These are phyloP conservation scores for Phialophora chinensis DNA, from an alignment of 2,329 filamentous ascomycete species.

Conservation along the genomic window DNA sequence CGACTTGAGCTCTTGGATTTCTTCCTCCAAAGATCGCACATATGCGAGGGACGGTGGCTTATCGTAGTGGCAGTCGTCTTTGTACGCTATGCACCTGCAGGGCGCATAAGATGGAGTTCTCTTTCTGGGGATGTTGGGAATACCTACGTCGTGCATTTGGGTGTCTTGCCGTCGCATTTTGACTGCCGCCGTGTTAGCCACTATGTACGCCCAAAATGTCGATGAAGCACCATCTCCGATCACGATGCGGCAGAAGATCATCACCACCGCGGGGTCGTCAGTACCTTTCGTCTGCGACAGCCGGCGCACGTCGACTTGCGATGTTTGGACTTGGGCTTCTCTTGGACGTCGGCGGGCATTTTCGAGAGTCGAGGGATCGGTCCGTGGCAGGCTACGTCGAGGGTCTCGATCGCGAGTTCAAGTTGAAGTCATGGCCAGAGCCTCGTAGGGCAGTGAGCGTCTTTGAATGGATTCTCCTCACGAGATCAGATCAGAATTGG, in stretches of 20 bases:
- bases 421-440: constrained; percentile 23
- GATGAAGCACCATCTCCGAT: background rate
- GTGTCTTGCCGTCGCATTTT: constrained; percentile 40
- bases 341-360: constrained; percentile 32
- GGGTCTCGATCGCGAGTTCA: constrained; percentile 2
- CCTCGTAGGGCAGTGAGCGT: constrained; percentile 26
- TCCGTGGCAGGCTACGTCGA: background rate
- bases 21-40: constrained; percentile 39
- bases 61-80: constrained; percentile 40
- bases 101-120: background rate
- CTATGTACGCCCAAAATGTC: background rate
- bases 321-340: constrained; percentile 38
- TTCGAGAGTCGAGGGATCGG: background rate
- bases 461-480: constrained; percentile 27
- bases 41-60: constrained; percentile 40
- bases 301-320: constrained; percentile 39
- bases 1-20: constrained; percentile 36
- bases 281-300: constrained; percentile 39
- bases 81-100: constrained; percentile 39
- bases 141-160: constrained; percentile 39
- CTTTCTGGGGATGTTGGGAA: background rate
- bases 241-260: background rate
- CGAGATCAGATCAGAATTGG: constrained; percentile 20
- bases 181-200: constrained; percentile 34
- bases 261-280: constrained; percentile 3